phyloP scores from a whole-genome alignment of 768 basidiomycete species.

The Leccinum olivaceopallidum region DNA sequence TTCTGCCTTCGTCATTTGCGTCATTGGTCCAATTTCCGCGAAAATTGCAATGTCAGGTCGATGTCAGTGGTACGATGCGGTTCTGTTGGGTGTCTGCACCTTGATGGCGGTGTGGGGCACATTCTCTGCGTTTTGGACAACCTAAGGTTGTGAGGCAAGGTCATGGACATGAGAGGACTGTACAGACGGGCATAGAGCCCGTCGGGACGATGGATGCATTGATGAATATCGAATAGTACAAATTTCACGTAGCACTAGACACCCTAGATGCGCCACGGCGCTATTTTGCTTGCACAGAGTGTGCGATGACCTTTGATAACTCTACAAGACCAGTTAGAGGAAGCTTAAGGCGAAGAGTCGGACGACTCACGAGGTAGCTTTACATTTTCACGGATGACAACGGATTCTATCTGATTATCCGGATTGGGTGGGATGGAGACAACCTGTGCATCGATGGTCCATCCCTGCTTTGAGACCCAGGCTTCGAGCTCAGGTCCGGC shows the following conservation, averaged over 20 bases:
- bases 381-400: conserved; percentile 81
- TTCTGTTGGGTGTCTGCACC: conserved; percentile 50
- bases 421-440: conserved; percentile 76
- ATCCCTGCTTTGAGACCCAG: conserved; percentile 66
- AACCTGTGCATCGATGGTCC: conserved; percentile 62
- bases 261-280: conserved; percentile 2
- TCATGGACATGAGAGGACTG: not conserved
- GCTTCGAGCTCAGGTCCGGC: conserved; percentile 59
- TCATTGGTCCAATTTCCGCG: conserved; percentile 75
- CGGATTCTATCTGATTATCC: conserved; percentile 86
- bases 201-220: not conserved
- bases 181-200: not conserved
- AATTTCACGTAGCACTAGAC: not conserved
- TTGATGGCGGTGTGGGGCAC: conserved; percentile 83
- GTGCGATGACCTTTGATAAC: conserved; percentile 72
- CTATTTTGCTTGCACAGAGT: conserved; percentile 58
- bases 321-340: conserved; percentile 44
- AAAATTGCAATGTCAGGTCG: conserved; percentile 58
- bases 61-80: conserved; percentile 52
- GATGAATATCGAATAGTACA: not conserved
- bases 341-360: not conserved
- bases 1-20: conserved; percentile 73
- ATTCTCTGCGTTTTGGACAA: conserved; percentile 54
- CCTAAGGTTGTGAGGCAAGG: conserved; percentile 11
- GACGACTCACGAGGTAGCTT: conserved; percentile 70